Evolutionary conservation across 2,329 filamentous ascomycete genomes (phyloP).

Genomic region (Calonectria hawksworthii): DNA sequence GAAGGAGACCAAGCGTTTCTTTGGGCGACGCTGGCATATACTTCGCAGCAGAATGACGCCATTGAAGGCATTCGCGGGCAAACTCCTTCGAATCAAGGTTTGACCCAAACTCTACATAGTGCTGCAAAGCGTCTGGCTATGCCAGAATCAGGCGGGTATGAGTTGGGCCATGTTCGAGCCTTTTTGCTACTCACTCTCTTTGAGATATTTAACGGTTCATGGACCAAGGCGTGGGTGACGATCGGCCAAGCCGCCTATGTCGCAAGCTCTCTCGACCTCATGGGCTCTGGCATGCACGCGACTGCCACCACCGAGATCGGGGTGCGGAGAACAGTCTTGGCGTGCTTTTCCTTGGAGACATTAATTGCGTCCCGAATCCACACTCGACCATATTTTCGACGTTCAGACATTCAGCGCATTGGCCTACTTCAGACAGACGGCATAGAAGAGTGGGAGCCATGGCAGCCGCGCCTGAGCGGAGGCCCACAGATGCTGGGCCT

Average conservation of each 20-base stretch:
- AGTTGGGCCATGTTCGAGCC: conserved; percentile 24
- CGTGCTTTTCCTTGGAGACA: conserved; percentile 19
- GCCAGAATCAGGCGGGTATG: not conserved
- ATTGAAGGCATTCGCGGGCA: not conserved
- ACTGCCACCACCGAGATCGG: not conserved
- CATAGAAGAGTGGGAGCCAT: conserved; percentile 32
- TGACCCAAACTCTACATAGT: not conserved
- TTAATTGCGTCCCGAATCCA: conserved; percentile 9
- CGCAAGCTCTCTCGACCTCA: not conserved
- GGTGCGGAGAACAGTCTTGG: not conserved
- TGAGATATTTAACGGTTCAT: conserved; percentile 1
- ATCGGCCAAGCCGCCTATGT: conserved; percentile 18
- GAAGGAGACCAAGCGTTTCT: conserved; percentile 21
- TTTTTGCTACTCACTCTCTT: conserved; percentile 15
- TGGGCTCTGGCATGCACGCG: not conserved
- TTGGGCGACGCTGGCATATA: conserved; percentile 14
- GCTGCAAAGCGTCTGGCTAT: not conserved
- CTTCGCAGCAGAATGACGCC: conserved; percentile 3
- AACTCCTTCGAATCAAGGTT: not conserved
- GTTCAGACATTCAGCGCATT: conserved; percentile 1
- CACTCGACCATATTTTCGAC: conserved; percentile 8
- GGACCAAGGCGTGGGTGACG: conserved; percentile 13
- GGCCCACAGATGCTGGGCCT: not conserved
- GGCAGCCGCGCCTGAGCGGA: conserved; percentile 15
- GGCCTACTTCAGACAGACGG: conserved; percentile 12